Conservation (phyloP, 2,329 filamentous ascomycete genomes). For the Ciborinia camelliae region DNA sequence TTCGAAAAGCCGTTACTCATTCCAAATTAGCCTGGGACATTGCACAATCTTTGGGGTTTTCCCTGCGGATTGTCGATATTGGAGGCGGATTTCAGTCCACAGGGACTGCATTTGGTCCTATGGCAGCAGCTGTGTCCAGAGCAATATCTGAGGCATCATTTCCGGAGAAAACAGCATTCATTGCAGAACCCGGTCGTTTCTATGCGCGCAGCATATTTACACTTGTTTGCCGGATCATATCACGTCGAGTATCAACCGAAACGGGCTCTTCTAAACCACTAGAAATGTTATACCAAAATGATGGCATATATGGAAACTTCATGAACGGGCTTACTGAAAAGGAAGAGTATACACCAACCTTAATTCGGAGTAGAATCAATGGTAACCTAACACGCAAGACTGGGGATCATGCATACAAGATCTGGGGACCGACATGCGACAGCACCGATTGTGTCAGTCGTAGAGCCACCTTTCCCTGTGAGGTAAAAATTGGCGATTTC, state of each 20-base stretch:
- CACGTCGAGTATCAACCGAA: neutral
- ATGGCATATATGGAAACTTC: neutral
- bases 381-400: neutral
- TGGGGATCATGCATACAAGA: neutral
- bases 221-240: conserved; percentile 1
- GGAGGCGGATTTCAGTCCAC: conserved; percentile 4
- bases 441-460: neutral
- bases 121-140: neutral
- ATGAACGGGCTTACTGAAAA: neutral
- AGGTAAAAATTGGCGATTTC: neutral
- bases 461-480: neutral
- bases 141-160: neutral
- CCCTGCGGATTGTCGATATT: neutral
- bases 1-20: neutral
- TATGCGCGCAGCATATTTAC: neutral
- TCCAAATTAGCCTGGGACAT: conserved; percentile 1
- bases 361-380: neutral
- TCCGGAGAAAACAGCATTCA: neutral
- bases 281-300: conserved; percentile 7
- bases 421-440: neutral
- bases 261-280: neutral
- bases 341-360: neutral
- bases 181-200: neutral
- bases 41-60: neutral
- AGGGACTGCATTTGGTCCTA: neutral